Percentiles rank a stretch among this genome's conserved stretches.
Evolutionary conservation across 2,329 filamentous ascomycete genomes (phyloP).

Genomic region (Aureobasidium sp.): DNA sequence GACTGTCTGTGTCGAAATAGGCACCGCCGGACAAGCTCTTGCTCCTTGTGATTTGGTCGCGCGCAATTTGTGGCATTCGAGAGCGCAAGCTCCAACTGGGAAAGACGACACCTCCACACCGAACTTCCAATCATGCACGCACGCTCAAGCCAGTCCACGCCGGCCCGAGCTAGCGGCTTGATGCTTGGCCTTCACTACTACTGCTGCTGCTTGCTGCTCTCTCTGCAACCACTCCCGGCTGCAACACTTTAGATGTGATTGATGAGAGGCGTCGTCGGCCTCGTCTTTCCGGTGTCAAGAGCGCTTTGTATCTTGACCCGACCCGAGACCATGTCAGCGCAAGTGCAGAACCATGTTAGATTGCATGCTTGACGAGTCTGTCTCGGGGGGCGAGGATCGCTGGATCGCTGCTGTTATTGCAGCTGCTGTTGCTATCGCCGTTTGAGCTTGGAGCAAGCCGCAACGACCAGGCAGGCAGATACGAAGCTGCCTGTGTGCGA

Average conservation of each 20-base stretch:
- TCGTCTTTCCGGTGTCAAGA: constrained; percentile 7
- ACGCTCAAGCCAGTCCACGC: constrained; percentile 6
- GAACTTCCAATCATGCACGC: constrained; percentile 3
- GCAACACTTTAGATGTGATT: background rate
- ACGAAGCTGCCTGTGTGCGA: constrained; percentile 4
- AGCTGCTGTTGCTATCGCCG: constrained; percentile 5
- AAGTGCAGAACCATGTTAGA: background rate
- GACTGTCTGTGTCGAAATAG: constrained; percentile 11
- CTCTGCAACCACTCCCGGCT: constrained; percentile 3
- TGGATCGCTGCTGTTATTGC: background rate
- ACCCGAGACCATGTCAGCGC: constrained; percentile 10
- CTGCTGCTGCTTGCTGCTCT: background rate
- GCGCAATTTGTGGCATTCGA: constrained; percentile 1
- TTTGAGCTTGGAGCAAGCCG: constrained; percentile 5
- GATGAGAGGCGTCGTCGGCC: constrained; percentile 8
- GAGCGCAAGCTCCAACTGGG: background rate
- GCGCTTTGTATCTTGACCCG: background rate
- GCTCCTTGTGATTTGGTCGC: constrained; percentile 11
- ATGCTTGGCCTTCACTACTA: background rate
- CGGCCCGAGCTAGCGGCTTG: constrained; percentile 5
- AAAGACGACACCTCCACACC: background rate
- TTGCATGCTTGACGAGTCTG: background rate
- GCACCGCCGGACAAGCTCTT: constrained; percentile 3
- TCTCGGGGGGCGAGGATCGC: constrained; percentile 6
- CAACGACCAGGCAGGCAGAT: constrained; percentile 2